Percentiles rank a stretch among this genome's conserved stretches.
phyloP scores from a whole-genome alignment of 139 green algal species.

The Chlorella sp. region DNA sequence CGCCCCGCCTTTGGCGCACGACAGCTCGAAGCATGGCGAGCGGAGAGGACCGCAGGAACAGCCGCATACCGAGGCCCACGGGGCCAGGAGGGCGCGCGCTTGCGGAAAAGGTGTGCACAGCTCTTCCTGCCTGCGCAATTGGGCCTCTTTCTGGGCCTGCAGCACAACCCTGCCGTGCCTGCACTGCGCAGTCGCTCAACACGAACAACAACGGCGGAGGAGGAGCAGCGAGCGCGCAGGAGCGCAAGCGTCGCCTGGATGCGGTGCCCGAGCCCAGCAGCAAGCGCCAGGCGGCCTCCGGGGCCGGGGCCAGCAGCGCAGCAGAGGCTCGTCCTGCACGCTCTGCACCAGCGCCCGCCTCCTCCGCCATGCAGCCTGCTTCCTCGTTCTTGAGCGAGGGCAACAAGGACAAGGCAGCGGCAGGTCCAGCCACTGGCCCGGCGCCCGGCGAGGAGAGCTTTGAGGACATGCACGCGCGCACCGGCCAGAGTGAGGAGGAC shows the following conservation, averaged over 20 bases:
- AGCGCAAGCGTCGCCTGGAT: not conserved
- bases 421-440: conserved; percentile 7
- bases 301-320: not conserved
- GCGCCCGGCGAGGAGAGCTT: conserved; percentile 35
- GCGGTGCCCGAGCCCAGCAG: conserved; percentile 3
- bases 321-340: not conserved
- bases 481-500: conserved; percentile 21
- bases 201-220: too few relatives aligned
- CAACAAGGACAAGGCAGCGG: conserved; percentile 1
- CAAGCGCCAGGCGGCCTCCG: not conserved
- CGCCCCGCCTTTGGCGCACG: too few relatives aligned
- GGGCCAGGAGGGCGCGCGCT: not conserved
- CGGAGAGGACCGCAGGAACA: not conserved
- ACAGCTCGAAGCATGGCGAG: too few relatives aligned
- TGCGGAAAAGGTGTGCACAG: conserved; percentile 4
- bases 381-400: not conserved
- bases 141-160: too few relatives aligned
- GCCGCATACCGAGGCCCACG: not conserved
- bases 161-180: too few relatives aligned
- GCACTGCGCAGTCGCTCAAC: too few relatives aligned
- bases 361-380: not conserved
- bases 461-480: conserved; percentile 41
- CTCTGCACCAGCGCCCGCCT: conserved; percentile 1
- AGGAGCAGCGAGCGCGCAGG: too few relatives aligned
- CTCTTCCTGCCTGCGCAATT: too few relatives aligned